These are phyloP conservation scores for Aspergillus persii DNA, from an alignment of 2,329 filamentous ascomycete species.

Conservation along the genomic window DNA sequence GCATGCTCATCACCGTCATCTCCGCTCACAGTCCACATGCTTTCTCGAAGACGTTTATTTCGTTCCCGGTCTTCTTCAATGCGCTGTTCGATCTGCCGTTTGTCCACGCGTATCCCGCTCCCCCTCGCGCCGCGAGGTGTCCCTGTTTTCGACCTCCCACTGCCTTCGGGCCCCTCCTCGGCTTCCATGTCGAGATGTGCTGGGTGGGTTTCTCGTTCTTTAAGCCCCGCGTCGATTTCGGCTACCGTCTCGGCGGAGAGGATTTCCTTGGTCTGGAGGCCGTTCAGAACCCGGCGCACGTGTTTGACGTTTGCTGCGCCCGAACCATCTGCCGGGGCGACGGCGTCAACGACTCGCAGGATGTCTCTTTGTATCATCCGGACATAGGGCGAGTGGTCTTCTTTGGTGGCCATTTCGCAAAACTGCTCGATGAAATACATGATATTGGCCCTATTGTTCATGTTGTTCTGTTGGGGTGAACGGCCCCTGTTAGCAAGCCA, in stretches of 20 bases:
- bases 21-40: conserved; percentile 81
- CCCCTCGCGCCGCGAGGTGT: conserved; percentile 28
- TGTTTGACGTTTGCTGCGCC: conserved; percentile 94
- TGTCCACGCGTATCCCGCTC: conserved; percentile 62
- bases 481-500: neutral
- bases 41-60: conserved; percentile 87
- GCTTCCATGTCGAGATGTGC: conserved; percentile 52
- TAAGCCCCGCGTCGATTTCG: conserved; percentile 81
- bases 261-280: conserved; percentile 68
- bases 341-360: conserved; percentile 83
- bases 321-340: conserved; percentile 80
- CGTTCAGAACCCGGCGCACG: conserved; percentile 74
- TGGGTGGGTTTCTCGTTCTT: conserved; percentile 68
- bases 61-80: conserved; percentile 96
- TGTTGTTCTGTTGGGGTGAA: conserved; percentile 64
- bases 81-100: conserved; percentile 86
- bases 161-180: conserved; percentile 29
- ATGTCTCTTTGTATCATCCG: conserved; percentile 96
- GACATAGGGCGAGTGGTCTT: conserved; percentile 76
- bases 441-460: conserved; percentile 97
- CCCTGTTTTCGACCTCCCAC: conserved; percentile 24
- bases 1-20: conserved; percentile 69
- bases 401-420: conserved; percentile 77
- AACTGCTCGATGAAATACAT: conserved; percentile 99
- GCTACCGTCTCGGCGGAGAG: conserved; percentile 70